phyloP scores from a whole-genome alignment of 768 basidiomycete species.

The Suillus occidentalis region DNA sequence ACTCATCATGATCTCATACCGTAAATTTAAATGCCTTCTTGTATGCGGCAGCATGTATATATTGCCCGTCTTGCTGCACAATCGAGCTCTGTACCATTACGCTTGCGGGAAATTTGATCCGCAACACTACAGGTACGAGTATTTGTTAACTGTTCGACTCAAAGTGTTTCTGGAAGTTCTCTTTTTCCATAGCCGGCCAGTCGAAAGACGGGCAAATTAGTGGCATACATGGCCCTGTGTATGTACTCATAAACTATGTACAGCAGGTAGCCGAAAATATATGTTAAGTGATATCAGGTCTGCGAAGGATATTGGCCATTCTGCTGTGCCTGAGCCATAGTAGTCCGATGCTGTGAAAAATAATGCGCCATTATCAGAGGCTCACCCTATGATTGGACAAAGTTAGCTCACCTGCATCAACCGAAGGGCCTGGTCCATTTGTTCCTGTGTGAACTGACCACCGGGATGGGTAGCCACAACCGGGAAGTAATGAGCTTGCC shows the following conservation, averaged over 20 bases:
- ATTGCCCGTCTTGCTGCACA: not conserved
- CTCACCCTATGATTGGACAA: not conserved
- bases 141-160: not conserved
- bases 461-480: constrained; percentile 32
- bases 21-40: no score
- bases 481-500: constrained; percentile 42
- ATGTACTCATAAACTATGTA: not conserved
- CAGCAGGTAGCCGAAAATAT: not conserved
- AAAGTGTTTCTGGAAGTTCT: not conserved
- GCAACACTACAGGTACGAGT: not conserved
- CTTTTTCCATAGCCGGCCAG: not conserved
- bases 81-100: not conserved
- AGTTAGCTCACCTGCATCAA: constrained; percentile 33
- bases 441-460: constrained; percentile 44
- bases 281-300: constrained; percentile 13
- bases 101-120: not conserved
- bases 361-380: constrained; percentile 10
- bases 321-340: constrained; percentile 30
- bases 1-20: no score
- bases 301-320: constrained; percentile 34
- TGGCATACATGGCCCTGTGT: not conserved
- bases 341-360: constrained; percentile 19
- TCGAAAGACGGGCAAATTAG: not conserved
- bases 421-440: constrained; percentile 46
- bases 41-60: not conserved